Conservation (phyloP, 1,139 yeast genomes). For the Waltiozyma sp. region DNA sequence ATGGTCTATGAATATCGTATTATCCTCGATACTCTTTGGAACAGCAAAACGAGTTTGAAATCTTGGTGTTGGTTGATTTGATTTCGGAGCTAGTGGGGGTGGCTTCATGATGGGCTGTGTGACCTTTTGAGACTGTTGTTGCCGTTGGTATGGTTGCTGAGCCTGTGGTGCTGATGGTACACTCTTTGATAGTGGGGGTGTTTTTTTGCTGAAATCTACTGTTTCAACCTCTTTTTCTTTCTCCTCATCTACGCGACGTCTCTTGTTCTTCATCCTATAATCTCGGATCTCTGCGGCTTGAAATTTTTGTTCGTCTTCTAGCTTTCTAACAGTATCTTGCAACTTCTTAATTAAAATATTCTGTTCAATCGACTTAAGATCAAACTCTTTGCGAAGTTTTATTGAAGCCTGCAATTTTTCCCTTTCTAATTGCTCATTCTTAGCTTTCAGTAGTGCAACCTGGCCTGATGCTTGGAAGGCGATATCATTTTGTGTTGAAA, state of each 20-base stretch:
- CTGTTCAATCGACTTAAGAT: slow-evolving; percentile 11
- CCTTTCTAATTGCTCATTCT: slow-evolving; percentile 38
- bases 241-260: slow-evolving; percentile 6
- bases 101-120: background rate
- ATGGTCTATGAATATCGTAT: slow-evolving; percentile 28
- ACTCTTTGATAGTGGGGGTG: background rate
- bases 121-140: too few relatives aligned
- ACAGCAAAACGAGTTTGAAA: slow-evolving; percentile 1
- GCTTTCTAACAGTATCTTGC: slow-evolving; percentile 33
- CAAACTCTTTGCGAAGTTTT: slow-evolving; percentile 27
- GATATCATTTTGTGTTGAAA: slow-evolving; percentile 18
- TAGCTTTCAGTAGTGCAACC: slow-evolving; percentile 61
- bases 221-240: background rate
- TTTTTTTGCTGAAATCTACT: background rate
- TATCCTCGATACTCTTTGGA: slow-evolving; percentile 23
- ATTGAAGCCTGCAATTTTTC: slow-evolving; percentile 15
- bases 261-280: slow-evolving; percentile 15
- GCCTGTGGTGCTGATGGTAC: too few relatives aligned
- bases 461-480: slow-evolving; percentile 59
- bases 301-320: slow-evolving; percentile 67
- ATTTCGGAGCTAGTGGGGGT: background rate
- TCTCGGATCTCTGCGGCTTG: slow-evolving; percentile 31
- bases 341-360: slow-evolving; percentile 14
- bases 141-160: too few relatives aligned
- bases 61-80: background rate